Conservation (phyloP, 23 red algal genomes). For the Cyanidiococcus yangmingshanensis region DNA sequence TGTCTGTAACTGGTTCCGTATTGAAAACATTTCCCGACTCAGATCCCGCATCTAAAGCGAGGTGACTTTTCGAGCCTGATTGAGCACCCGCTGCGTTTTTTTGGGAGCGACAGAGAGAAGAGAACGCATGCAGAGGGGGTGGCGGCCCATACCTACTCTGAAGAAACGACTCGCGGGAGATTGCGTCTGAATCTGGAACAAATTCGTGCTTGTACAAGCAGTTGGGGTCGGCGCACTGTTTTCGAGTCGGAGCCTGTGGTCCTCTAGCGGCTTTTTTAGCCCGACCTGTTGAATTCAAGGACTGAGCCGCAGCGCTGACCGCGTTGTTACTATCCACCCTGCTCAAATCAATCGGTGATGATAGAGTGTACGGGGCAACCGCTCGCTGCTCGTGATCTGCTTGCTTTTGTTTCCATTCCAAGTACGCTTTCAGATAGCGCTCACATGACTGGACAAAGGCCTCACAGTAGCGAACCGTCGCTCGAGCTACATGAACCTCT, state of each 20-base stretch:
- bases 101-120: not conserved
- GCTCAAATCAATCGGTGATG: not conserved
- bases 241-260: constrained; percentile 24
- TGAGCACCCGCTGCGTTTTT: not conserved
- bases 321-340: not conserved
- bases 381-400: not conserved
- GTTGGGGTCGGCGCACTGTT: constrained; percentile 59
- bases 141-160: constrained; percentile 19
- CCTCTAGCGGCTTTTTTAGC: not conserved
- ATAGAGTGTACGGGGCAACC: not conserved
- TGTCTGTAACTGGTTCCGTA: not conserved
- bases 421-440: not conserved
- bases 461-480: constrained; percentile 90
- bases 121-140: constrained; percentile 4
- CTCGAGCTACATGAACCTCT: constrained; percentile 61
- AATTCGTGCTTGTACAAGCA: constrained; percentile 88
- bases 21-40: not conserved
- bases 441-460: constrained; percentile 40
- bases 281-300: not conserved
- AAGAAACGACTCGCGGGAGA: not conserved
- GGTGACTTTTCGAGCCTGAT: not conserved
- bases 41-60: not conserved
- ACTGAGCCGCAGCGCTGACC: not conserved
- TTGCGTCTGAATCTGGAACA: not conserved
- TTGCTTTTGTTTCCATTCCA: not conserved